phyloP scores from a whole-genome alignment of 257 asterid species.

The Fraxinus anomala region DNA sequence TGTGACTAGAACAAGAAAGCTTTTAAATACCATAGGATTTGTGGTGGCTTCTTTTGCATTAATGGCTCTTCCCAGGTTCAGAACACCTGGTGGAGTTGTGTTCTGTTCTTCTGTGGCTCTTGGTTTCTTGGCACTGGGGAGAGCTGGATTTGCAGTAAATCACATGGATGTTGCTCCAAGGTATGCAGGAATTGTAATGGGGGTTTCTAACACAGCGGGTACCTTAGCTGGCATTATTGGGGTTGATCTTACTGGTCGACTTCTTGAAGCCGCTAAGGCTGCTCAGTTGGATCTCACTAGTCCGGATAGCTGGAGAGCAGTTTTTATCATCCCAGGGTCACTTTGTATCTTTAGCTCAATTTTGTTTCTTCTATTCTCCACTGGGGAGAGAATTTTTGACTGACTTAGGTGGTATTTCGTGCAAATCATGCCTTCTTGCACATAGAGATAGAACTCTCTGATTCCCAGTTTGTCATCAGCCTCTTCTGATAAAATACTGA shows the following conservation, averaged over 20 bases:
- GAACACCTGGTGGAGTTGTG: constrained; percentile 72
- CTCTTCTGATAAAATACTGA: too few relatives aligned
- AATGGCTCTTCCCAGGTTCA: constrained; percentile 68
- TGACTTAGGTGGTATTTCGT: constrained; percentile 31
- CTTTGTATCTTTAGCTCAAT: constrained; percentile 78
- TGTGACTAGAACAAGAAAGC: constrained; percentile 72
- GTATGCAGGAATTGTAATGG: constrained; percentile 95
- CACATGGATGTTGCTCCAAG: constrained; percentile 97
- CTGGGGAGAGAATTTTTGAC: constrained; percentile 94
- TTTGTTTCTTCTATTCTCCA: constrained; percentile 66
- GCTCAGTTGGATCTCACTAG: constrained; percentile 65
- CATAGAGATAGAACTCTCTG: too few relatives aligned
- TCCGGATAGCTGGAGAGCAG: constrained; percentile 85
- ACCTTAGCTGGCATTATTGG: constrained; percentile 91
- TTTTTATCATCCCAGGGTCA: constrained; percentile 73
- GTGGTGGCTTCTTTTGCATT: constrained; percentile 73
- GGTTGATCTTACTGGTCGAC: constrained; percentile 85
- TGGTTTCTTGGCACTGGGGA: constrained; percentile 90
- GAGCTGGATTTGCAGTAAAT: constrained; percentile 94
- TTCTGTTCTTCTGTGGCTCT: constrained; percentile 82
- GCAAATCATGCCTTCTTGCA: background rate
- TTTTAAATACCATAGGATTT: constrained; percentile 76
- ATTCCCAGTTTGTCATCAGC: too few relatives aligned
- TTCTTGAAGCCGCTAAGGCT: constrained; percentile 79
- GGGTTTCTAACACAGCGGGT: constrained; percentile 93